Evolutionary conservation across 805 yeast genomes (phyloP), one percentile per base, ranked within the genome.

Genomic region (Candida tammaniensis): DNA sequence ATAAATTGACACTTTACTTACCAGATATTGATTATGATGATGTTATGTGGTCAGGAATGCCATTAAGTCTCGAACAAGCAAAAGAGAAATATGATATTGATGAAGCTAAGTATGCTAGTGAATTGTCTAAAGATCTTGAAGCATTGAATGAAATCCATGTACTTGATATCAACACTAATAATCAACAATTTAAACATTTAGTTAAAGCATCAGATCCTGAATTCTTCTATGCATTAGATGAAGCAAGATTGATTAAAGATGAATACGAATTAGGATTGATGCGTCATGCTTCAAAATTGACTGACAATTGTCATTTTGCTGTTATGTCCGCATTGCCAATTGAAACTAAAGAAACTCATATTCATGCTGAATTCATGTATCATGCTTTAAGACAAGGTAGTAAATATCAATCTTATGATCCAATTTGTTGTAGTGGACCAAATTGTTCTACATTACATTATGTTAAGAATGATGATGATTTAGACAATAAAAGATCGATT

Each of bases 41-140:
- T 53, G 83, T 91, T 26, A 83, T 93, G 87, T 91, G 98, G 98
- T 81, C 93, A 38, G 98, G 98, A 0, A 52, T 82, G 59, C 98
- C 98, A 4, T 43, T 86, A 33, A 64, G 76, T 24, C 43, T 70
- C 3, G 80, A 81, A 30, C 80, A 82, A 13, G 96, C 96, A 0
- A 35, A 57, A 31, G 54, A 64, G 14, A 70, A 68, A 41, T 91
- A 62, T 47, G 96, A 91, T 50, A 89, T 87, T 19, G 98, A 93
- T 56, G 82, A 77, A 27, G 94, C 89, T 30, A 57, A 75, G 38
- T 85, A 82, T 49, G 73, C 70, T 8, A 49, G 58, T n/a, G 79
- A 76, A 4, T 51, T 88, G 29, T 59, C 59, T 19, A 33, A 44
- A 1, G 59, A 57, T 3, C 47, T 78, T 23, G 36, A 43, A 3